These are phyloP conservation scores for Pseudogymnoascus sp. DNA, from an alignment of 2,329 filamentous ascomycete species.

Conservation along the genomic window DNA sequence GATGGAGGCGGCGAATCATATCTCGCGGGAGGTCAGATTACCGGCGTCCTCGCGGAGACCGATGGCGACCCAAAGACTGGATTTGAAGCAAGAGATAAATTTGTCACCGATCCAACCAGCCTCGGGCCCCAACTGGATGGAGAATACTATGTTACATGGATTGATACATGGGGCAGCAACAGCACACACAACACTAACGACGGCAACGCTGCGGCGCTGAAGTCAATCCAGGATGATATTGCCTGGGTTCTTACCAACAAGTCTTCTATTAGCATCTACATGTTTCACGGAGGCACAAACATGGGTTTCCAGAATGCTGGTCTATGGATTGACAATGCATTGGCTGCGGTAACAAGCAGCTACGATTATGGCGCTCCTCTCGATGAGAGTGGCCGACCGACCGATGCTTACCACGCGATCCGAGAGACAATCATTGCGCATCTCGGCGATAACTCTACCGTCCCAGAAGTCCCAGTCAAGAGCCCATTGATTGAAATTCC, in stretches of 20 bases:
- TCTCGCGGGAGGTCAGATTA: slow-evolving; percentile 36
- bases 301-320: slow-evolving; percentile 41
- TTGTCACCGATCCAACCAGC: slow-evolving; percentile 34
- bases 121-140: slow-evolving; percentile 40
- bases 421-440: slow-evolving; percentile 34
- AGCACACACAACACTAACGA: slow-evolving; percentile 31
- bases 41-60: slow-evolving; percentile 37
- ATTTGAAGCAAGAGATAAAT: slow-evolving; percentile 35
- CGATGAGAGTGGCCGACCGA: slow-evolving; percentile 41
- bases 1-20: slow-evolving; percentile 38
- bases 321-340: slow-evolving; percentile 33
- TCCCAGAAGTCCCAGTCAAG: slow-evolving; percentile 32
- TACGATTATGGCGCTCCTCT: slow-evolving; percentile 45
- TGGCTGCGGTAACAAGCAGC: slow-evolving; percentile 36
- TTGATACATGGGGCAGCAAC: slow-evolving; percentile 37
- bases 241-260: slow-evolving; percentile 32
- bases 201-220: slow-evolving; percentile 21
- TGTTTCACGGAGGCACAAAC: slow-evolving; percentile 46
- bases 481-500: slow-evolving; percentile 29
- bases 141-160: slow-evolving; percentile 40
- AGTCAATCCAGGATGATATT: slow-evolving; percentile 28
- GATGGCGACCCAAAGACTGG: slow-evolving; percentile 37
- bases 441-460: slow-evolving; percentile 26
- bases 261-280: slow-evolving; percentile 41
- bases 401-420: slow-evolving; percentile 35